Base-by-base conservation (phyloP, 192 early-diverging fungal genomes). In the Thamnidium elegans region DNA sequence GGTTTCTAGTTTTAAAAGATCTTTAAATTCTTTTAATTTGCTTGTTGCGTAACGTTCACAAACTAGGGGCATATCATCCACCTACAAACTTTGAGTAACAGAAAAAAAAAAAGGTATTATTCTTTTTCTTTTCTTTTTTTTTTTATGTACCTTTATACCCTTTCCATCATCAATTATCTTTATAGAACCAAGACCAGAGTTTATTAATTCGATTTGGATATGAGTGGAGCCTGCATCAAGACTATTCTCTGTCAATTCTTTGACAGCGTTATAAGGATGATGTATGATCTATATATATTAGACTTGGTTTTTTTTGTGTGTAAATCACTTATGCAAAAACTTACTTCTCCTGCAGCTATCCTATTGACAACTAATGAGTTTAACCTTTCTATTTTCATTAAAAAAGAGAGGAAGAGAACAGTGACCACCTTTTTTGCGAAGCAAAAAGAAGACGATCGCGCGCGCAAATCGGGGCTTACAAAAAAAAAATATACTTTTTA, bases 291-390 rank as follows among this genome's bases (percentile, higher is more conserved):
- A 36, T 21, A 42, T 17, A 11, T 8, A 44, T 3, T 59, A 10
- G 20, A 23, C 5, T 13, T 20, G 9, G 14, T 30, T 23, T 6
- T 17, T 36, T 39, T 17, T 39, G 2, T 32, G 17, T 13, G 2
- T 34, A 3, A 13, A 21, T 5, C 8, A 39, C 4, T 6, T 39
- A 39, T 39, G 5, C 1, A 6, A 17, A 5, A 6, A 11, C 23
- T 51, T 70, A 91, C 90, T 79, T 99, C 96, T 45, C 96, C 96
- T 6, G 96, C 96, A 2, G 96, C 96, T 66, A 99, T 99, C 50
- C 91, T 79, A 78, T 96, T 95, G 50, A 97, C 83, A 14, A 96
- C 94, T 11, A 84, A 71, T 70, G 90, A 84, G 47, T 94, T 89
- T 4, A 99, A 84, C 50, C 84, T 83, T 55, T 79, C 79, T 62